Evolutionary conservation across 2,329 filamentous ascomycete genomes (phyloP).

Genomic region (Fusarium torreyae): DNA sequence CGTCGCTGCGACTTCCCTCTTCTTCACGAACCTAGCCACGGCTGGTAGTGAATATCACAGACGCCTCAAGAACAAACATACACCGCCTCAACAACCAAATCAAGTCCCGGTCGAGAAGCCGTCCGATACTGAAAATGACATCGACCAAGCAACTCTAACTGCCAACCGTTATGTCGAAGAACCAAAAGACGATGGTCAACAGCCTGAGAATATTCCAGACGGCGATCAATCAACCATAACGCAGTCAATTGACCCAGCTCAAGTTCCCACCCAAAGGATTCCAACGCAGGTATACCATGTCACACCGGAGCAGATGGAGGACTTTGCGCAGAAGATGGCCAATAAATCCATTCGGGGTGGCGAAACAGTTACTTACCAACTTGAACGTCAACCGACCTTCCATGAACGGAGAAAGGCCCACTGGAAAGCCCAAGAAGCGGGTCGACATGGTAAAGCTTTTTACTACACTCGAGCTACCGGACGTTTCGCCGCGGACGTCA

Average conservation of each 20-base stretch:
- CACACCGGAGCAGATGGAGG: no score
- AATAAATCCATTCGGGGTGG: no score
- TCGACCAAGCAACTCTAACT: no score
- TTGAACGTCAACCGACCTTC: neutral
- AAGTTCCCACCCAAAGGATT: no score
- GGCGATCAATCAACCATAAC: no score
- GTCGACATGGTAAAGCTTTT: neutral
- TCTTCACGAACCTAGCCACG: neutral
- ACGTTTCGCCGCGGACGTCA: neutral
- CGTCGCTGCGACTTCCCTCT: slow-evolving; percentile 65
- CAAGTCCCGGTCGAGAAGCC: neutral
- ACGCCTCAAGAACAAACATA: neutral
- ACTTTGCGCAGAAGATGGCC: no score
- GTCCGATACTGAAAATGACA: neutral
- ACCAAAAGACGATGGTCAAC: no score
- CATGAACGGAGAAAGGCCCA: neutral
- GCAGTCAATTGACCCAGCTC: no score
- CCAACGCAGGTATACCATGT: no score
- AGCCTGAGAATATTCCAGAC: no score
- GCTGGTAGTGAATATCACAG: neutral
- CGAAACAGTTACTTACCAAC: neutral
- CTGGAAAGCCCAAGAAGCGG: neutral
- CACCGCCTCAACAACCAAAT: neutral
- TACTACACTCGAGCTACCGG: neutral
- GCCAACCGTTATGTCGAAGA: no score